Base-by-base conservation (phyloP, 139 green algal genomes). In the Astrephomene gubernaculifera region DNA sequence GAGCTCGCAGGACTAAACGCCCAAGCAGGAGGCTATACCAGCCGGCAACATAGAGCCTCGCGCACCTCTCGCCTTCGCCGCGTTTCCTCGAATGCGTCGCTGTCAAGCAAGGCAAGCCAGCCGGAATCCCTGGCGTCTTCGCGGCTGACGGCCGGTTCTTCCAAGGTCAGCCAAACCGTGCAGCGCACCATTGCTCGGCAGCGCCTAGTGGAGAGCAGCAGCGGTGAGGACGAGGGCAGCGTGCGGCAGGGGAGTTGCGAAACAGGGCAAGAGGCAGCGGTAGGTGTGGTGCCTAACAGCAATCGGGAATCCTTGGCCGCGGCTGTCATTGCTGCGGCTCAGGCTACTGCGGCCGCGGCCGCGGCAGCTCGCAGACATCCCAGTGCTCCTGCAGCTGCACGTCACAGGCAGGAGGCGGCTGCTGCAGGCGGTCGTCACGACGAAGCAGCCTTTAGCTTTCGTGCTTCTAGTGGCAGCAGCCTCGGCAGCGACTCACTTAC, bases 71-170 rank as follows among this genome's bases (percentile, higher is more conserved):
- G 73, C 38, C 38, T 61, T 7, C 60, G 29, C 2, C 60, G 76
- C 19, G 39, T 60, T 4, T 74, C 78, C 6, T 25, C 22, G 0
- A 74, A 49, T 39, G 43, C 25, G 0, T 84, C 78, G 2, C 1
- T 84, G 1, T 27, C 41, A 5, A 74, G 78, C 33, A 63, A 84
- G 9, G 7, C 41, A 22, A 84, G 78, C 78, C 61, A 52, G 36
- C 43, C 43, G 10, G 78, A 84, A 31, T 84, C 78, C 21, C 43
- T 84, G 33, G 63, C 78, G 6, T 83, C 76, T 25, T 74, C 76
- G 17, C 64, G 60, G 1, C 29, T n/a, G 41, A 83, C 76, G 29
- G n/a, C 29, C 2, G 60, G 49, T 8, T 82, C 76, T 0, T 73
- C 61, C 9, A 39, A 41, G 36, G 54, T 64, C 33, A 71, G 61